Conservation (phyloP, 1,139 yeast species). For the Blastobotrys ciferrii region DNA sequence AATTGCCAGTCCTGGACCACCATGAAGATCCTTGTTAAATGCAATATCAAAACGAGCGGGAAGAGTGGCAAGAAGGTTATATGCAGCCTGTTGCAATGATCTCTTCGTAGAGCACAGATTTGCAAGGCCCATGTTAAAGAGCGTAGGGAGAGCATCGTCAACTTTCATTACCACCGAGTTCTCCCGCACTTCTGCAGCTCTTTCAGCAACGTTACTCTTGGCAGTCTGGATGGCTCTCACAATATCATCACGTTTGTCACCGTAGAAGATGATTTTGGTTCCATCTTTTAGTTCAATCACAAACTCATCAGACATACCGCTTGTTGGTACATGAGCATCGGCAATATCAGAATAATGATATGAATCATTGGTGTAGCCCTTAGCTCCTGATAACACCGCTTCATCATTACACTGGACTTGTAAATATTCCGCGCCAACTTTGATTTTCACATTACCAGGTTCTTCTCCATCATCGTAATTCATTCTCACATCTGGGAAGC, state of each 20-base stretch:
- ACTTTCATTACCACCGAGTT: conserved; percentile 21
- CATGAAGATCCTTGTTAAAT: conserved; percentile 56
- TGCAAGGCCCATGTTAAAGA: conserved; percentile 63
- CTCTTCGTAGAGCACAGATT: conserved; percentile 62
- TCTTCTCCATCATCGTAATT: conserved; percentile 13
- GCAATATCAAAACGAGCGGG: conserved; percentile 60
- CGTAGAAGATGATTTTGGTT: conserved; percentile 19
- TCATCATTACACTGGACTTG: conserved; percentile 43
- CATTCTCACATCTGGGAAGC: conserved; percentile 20
- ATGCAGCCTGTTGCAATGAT: conserved; percentile 63
- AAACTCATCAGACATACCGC: conserved; percentile 52
- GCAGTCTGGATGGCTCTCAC: conserved; percentile 30
- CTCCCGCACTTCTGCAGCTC: conserved; percentile 11
- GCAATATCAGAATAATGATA: conserved; percentile 39
- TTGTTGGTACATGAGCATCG: conserved; percentile 48
- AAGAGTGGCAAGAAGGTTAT: conserved; percentile 61
- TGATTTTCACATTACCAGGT: conserved; percentile 47
- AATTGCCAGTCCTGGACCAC: conserved; percentile 64
- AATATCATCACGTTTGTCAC: conserved; percentile 27
- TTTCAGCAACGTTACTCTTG: conserved; percentile 24
- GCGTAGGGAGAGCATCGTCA: conserved; percentile 30
- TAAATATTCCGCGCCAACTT: conserved; percentile 67
- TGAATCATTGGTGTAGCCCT: conserved; percentile 31
- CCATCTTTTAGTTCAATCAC: conserved; percentile 47
- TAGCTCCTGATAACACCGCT: conserved; percentile 34